Base-by-base conservation (phyloP, 2,329 filamentous ascomycete genomes). In the Diaporthe citriasiana region DNA sequence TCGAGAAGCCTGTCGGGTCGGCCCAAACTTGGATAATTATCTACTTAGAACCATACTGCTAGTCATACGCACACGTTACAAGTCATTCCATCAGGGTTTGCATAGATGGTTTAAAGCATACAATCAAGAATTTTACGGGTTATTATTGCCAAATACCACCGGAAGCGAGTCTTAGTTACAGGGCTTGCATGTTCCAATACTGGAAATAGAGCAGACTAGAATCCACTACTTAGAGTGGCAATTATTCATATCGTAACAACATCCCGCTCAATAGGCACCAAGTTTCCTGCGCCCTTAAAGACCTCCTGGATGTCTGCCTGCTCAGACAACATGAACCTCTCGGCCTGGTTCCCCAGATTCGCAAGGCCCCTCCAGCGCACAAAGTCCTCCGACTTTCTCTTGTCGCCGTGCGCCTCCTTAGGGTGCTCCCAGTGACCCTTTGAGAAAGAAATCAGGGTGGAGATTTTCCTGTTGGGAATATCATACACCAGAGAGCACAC, bases 401-500 rank as follows among this genome's bases (percentile, higher is more conserved):
- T 91, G 74, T 91, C 87, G 1, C 89, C 89, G 73, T 89, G 85
- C 0, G 89, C 89, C 1, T 84, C 84, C 56, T 84, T 78, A 0
- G 85, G 79, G 33, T 87, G 77, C 76, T 89, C 86, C 89, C 89
- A 91, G 75, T 91, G 89, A 0, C 87, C 88, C 77, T 87, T 85
- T 0, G 86, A 89, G 75, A 91, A 91, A 0, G 82, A 86, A 8
- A 91, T 78, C 76, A 90, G 77, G 0, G 88, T 89, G 0, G 85
- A 88, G 56, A 91, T 85, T 30, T 81, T 86, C 70, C 83, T 80
- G 9, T 83, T 80, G 0, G 81, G 78, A 51, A 91, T 89, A 74
- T 91, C 89, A 76, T 88, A 91, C 1, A 90, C 87, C 0, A 89
- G 79, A 1, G 87, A 89, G 71, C 86, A 86, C 1, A 91, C 84